These are phyloP conservation scores for Chlamydomonas sp. DNA, from an alignment of 139 green algal species.

Conservation along the genomic window DNA sequence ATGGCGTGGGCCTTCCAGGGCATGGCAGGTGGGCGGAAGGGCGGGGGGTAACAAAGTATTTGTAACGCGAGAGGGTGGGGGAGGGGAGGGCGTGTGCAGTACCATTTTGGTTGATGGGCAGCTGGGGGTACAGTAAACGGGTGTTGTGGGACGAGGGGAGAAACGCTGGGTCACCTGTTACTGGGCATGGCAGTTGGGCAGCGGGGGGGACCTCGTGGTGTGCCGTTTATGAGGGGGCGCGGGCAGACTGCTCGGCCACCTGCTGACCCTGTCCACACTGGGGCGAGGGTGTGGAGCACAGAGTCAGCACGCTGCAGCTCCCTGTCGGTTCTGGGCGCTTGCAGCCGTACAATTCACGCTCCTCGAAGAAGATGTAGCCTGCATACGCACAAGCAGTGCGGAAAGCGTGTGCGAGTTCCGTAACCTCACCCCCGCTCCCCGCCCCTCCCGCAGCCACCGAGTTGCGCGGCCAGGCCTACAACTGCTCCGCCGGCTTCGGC, in stretches of 20 bases:
- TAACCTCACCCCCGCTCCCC: not conserved
- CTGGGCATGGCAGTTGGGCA: too few species aligned
- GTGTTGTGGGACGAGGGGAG: too few species aligned
- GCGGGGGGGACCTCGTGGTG: too few species aligned
- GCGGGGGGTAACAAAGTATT: not conserved
- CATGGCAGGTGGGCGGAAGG: not conserved
- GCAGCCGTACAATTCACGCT: not conserved
- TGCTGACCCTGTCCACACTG: too few species aligned
- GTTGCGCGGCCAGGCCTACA: constrained; percentile 35
- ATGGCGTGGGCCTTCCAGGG: constrained; percentile 22
- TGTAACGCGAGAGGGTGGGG: not conserved
- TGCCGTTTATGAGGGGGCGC: too few species aligned
- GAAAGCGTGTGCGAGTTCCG: not conserved
- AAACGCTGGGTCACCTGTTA: too few species aligned
- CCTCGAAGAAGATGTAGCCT: not conserved
- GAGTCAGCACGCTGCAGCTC: too few species aligned
- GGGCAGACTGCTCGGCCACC: too few species aligned
- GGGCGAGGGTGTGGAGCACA: too few species aligned
- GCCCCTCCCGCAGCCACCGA: constrained; percentile 15
- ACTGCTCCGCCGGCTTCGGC: constrained; percentile 50
- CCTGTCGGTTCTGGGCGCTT: too few species aligned
- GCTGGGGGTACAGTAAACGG: too few species aligned
- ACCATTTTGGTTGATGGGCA: too few species aligned
- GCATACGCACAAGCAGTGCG: not conserved
- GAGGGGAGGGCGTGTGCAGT: not conserved